A percentile compares a stretch with the other conserved stretches of the same genome.
These are phyloP conservation scores for Taphrina communis DNA, from an alignment of 1,139 yeast species.

Conservation along the genomic window DNA sequence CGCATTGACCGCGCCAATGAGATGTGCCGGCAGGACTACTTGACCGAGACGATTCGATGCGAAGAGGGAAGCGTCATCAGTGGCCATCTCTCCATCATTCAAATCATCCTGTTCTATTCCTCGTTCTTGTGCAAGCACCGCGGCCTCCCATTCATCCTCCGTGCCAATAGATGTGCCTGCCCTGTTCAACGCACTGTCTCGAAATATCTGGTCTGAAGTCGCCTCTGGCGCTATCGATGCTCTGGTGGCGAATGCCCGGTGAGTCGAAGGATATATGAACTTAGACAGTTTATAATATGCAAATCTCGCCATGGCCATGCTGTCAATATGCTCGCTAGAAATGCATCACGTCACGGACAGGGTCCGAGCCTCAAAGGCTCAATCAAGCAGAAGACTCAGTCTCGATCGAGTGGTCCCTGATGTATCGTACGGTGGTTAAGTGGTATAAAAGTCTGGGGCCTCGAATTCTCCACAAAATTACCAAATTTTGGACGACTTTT, in stretches of 20 bases:
- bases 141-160: constrained; percentile 36
- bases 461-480: neutral
- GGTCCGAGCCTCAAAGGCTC: neutral
- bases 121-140: constrained; percentile 16
- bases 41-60: constrained; percentile 36
- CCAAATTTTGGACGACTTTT: neutral
- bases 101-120: constrained; percentile 15
- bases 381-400: neutral
- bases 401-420: too few relatives aligned
- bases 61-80: constrained; percentile 33
- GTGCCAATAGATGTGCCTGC: constrained; percentile 20
- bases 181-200: neutral
- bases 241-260: constrained; percentile 10
- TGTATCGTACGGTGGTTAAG: too few relatives aligned
- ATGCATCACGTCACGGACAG: neutral
- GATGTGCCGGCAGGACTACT: constrained; percentile 14
- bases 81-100: neutral
- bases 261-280: neutral
- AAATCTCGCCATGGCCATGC: constrained; percentile 9
- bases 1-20: constrained; percentile 14
- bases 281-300: neutral
- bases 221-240: constrained; percentile 13
- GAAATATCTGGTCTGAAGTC: constrained; percentile 29
- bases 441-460: neutral
- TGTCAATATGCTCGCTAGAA: constrained; percentile 4